Conservation (phyloP, 768 basidiomycete species). For the Boletus pseudopeckii region DNA sequence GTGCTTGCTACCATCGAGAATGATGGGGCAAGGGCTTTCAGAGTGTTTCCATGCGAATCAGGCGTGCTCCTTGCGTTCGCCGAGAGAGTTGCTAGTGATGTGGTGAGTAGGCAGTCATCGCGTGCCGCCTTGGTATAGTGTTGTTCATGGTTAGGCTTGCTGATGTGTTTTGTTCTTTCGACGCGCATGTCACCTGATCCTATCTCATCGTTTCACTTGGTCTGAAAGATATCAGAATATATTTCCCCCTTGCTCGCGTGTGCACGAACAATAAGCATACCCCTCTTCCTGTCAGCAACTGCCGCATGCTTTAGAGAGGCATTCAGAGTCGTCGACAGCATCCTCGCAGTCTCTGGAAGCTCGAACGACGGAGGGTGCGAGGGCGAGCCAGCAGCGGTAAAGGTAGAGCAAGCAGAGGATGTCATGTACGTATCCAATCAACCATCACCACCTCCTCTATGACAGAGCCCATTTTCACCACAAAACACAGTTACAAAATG, state of each 20-base stretch:
- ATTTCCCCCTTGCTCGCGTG: conserved; percentile 71
- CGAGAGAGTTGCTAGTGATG: conserved; percentile 81
- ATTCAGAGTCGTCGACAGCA: conserved; percentile 79
- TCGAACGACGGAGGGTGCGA: conserved; percentile 1
- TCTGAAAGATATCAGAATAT: conserved; percentile 77
- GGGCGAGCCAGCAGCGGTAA: conserved; percentile 29
- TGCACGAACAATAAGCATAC: conserved; percentile 70
- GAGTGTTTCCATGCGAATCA: conserved; percentile 81
- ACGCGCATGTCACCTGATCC: neutral
- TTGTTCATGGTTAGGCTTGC: neutral
- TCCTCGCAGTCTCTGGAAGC: conserved; percentile 52
- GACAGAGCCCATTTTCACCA: neutral
- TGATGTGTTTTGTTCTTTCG: neutral
- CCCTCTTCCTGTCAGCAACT: conserved; percentile 74
- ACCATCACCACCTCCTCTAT: neutral
- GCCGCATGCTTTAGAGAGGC: conserved; percentile 89
- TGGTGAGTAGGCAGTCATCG: conserved; percentile 47
- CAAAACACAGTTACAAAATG: conserved; percentile 73
- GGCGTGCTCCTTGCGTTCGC: conserved; percentile 79
- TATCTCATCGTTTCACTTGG: neutral
- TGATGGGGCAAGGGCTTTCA: conserved; percentile 76
- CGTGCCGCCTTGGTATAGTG: neutral
- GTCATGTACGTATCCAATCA: conserved; percentile 58
- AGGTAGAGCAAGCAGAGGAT: conserved; percentile 66
- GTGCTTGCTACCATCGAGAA: conserved; percentile 62